Evolutionary conservation across 164 flowering plant genomes (phyloP).

Genomic region (Annona cherimola): DNA sequence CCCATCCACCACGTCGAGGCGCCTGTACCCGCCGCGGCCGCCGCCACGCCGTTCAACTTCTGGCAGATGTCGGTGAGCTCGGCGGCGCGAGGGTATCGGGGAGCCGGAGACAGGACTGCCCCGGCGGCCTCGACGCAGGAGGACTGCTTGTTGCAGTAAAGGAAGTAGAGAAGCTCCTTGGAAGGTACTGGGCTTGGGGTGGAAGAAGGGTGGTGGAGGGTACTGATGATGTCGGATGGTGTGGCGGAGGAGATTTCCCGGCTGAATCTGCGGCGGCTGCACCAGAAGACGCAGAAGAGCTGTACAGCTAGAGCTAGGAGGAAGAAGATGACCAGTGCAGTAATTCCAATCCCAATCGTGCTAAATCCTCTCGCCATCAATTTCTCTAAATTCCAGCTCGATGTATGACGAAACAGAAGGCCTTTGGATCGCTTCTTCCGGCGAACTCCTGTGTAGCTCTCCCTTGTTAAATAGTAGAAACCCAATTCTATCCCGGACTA

Average conservation of each 20-base stretch:
- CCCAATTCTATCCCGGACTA: too few relatives aligned
- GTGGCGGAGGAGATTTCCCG: slow-evolving; percentile 8
- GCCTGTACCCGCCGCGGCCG: background rate
- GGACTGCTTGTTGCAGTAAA: slow-evolving; percentile 39
- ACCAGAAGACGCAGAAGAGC: slow-evolving; percentile 31
- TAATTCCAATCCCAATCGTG: slow-evolving; percentile 20
- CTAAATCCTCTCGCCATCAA: slow-evolving; percentile 22
- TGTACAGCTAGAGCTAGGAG: slow-evolving; percentile 21
- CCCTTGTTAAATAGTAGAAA: too few relatives aligned
- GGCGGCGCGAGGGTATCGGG: background rate
- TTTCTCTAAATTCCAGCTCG: too few relatives aligned
- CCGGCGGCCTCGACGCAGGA: slow-evolving; percentile 30
- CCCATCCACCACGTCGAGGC: slow-evolving; percentile 20
- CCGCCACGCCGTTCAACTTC: background rate
- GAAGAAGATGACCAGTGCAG: slow-evolving; percentile 14
- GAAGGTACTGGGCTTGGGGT: slow-evolving; percentile 15
- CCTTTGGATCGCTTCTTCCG: too few relatives aligned
- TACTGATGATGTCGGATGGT: background rate
- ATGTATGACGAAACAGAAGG: too few relatives aligned
- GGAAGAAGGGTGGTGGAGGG: too few relatives aligned
- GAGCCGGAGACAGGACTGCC: background rate
- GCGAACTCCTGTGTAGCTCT: too few relatives aligned
- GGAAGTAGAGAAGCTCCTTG: slow-evolving; percentile 44
- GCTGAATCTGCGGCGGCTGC: slow-evolving; percentile 24
- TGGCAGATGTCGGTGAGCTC: background rate